Base-by-base conservation (phyloP, 345 rosid species). In the Eucalyptus decipiens region DNA sequence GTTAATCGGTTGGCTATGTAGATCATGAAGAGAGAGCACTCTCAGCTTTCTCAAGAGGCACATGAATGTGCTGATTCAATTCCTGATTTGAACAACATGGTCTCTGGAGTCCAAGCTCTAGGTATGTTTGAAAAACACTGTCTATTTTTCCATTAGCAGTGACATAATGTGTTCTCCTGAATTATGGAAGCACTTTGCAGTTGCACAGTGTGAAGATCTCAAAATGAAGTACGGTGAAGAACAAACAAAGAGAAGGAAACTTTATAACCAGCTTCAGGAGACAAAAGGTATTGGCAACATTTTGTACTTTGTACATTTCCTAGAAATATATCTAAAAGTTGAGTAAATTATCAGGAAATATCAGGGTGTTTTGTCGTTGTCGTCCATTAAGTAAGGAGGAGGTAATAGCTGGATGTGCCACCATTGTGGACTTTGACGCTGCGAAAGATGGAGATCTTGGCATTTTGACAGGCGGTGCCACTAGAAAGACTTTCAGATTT, bases 291-390 rank as follows among this genome's bases (percentile, higher is more conserved):
- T 89, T 54, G 87, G n/a, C 88, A 60, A 42, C 72, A 86, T 88
- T 48, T 86, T 86, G 86, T 32, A 40, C 86, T 43, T 80, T 50
- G 85, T 86, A 65, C 88, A 83, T 54, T 51, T 50, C 42, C 9
- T 43, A 60, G 56, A 51, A 65, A 34, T 51, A 47, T 50, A 60
- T 56, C 76, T 89, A 56, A 89, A 19, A 42, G 21, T 51, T 47
- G 23, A 26, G 50, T 90, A 81, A 60, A 89, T 89, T 89, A 80
- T 90, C 96, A 98, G 99, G 99, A 89, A 98, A 97, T 89, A 97
- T 98, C 83, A 94, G 99, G 92, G 99, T 98, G 51, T 98, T 98
- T 88, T 97, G 99, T 89, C 98, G 98, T 13, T 97, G 99, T 87
- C 99, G 99, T 24, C 99, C 99, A 87, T 89, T 93, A 90, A 95